These are phyloP conservation scores for Linnemannia exigua DNA, from an alignment of 192 early-diverging fungal genomes.

Conservation along the genomic window DNA sequence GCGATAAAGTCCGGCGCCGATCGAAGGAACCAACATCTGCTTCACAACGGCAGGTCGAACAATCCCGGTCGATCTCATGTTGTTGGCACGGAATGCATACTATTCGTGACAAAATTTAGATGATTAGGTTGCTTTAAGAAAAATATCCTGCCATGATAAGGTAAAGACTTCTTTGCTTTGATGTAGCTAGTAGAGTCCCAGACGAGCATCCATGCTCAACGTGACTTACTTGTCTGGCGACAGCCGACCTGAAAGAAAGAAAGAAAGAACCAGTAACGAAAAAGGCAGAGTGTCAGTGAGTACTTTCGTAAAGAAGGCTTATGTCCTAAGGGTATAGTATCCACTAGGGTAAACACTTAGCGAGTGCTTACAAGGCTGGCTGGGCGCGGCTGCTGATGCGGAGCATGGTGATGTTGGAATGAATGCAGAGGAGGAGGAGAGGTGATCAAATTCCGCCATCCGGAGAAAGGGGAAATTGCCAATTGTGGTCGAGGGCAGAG, in stretches of 20 bases:
- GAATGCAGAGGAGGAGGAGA: conserved; percentile 17
- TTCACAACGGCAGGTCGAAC: conserved; percentile 14
- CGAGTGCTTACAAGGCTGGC: conserved; percentile 40
- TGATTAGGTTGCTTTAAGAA: not conserved
- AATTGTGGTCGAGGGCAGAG: not conserved
- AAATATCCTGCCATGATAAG: not conserved
- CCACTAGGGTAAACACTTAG: not conserved
- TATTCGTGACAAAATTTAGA: not conserved
- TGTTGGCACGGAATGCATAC: conserved; percentile 32
- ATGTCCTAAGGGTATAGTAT: not conserved
- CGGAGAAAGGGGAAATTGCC: conserved; percentile 3
- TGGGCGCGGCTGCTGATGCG: conserved; percentile 47
- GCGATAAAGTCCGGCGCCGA: conserved; percentile 45
- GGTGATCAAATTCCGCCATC: conserved; percentile 27
- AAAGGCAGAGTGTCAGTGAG: not conserved
- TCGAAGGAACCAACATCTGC: conserved; percentile 30
- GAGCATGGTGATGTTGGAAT: conserved; percentile 35
- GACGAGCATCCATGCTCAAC: not conserved
- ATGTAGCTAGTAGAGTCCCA: not conserved
- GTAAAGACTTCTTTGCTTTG: not conserved
- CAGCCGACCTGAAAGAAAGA: conserved; percentile 23
- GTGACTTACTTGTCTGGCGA: conserved; percentile 45
- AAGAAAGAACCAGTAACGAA: conserved; percentile 19
- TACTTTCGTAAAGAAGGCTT: not conserved
- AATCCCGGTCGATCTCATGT: conserved; percentile 20